phyloP scores from a whole-genome alignment of 495 filamentous ascomycete genomes.

The Aspergillus baeticus region DNA sequence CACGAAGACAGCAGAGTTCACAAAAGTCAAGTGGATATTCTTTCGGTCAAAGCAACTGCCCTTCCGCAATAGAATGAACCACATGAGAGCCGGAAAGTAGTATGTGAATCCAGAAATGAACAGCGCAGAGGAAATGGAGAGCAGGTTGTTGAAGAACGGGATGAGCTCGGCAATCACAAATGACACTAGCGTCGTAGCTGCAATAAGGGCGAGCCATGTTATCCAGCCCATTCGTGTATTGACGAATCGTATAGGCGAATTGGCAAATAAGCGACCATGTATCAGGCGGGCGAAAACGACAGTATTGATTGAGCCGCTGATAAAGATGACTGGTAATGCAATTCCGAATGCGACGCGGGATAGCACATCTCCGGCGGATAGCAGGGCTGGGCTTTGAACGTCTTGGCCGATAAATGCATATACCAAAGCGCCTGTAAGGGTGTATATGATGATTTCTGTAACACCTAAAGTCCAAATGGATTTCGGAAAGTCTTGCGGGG shows the following conservation, averaged over 20 bases:
- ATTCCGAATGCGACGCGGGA: slow-evolving; percentile 70
- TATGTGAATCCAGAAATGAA: slow-evolving; percentile 67
- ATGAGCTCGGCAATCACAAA: slow-evolving; percentile 68
- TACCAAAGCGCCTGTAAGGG: slow-evolving; percentile 61
- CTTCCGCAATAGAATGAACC: slow-evolving; percentile 54
- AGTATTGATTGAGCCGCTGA: slow-evolving; percentile 61
- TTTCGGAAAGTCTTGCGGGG: slow-evolving; percentile 60
- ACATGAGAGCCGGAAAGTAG: slow-evolving; percentile 63
- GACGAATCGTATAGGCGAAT: slow-evolving; percentile 55
- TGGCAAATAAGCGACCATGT: slow-evolving; percentile 53
- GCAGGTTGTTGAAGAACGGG: slow-evolving; percentile 63
- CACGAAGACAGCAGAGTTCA: slow-evolving; percentile 20
- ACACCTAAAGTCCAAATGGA: slow-evolving; percentile 57
- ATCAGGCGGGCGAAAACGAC: slow-evolving; percentile 58
- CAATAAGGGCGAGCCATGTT: slow-evolving; percentile 56
- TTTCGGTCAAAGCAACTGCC: slow-evolving; percentile 26
- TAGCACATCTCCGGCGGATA: slow-evolving; percentile 55
- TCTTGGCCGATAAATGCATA: slow-evolving; percentile 64
- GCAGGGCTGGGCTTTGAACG: slow-evolving; percentile 65
- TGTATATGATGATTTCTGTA: slow-evolving; percentile 65
- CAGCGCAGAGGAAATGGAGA: slow-evolving; percentile 57
- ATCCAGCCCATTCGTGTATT: slow-evolving; percentile 56
- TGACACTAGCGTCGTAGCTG: slow-evolving; percentile 54
- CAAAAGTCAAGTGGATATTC: too few relatives aligned
- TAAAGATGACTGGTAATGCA: slow-evolving; percentile 71